A percentile compares a stretch with the other conserved stretches of the same genome.
phyloP scores from a whole-genome alignment of 2,329 filamentous ascomycete genomes.

The Sarocladium kiliense region DNA sequence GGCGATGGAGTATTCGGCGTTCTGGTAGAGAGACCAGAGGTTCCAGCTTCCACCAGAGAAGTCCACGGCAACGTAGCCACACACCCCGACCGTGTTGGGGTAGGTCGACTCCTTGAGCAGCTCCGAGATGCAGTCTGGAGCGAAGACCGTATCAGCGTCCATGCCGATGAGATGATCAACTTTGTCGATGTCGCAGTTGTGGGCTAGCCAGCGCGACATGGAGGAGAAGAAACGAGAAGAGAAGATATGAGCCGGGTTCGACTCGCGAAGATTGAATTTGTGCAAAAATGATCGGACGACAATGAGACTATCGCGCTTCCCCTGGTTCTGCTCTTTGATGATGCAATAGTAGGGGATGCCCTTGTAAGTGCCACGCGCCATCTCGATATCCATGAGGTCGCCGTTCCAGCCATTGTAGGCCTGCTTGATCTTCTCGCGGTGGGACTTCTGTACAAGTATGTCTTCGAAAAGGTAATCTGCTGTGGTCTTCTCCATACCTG shows the following conservation, averaged over 20 bases:
- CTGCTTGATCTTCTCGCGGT: constrained; percentile 22
- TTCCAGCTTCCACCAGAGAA: constrained; percentile 19
- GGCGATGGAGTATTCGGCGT: constrained; percentile 20
- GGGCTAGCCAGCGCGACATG: constrained; percentile 26
- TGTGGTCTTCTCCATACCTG: constrained; percentile 18
- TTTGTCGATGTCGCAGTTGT: constrained; percentile 21
- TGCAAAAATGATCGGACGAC: constrained; percentile 35
- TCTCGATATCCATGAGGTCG: constrained; percentile 29
- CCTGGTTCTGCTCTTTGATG: constrained; percentile 37
- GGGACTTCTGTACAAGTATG: constrained; percentile 24
- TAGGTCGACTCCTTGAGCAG: constrained; percentile 28
- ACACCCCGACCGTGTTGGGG: constrained; percentile 34
- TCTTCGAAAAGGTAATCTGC: constrained; percentile 33
- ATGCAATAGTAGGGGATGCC: constrained; percentile 35
- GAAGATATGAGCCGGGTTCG: constrained; percentile 30
- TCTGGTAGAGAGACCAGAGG: constrained; percentile 20
- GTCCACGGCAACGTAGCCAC: constrained; percentile 30
- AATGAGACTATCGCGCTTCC: constrained; percentile 37
- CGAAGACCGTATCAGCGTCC: constrained; percentile 36
- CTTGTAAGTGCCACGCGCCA: constrained; percentile 31
- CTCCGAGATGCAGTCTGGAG: constrained; percentile 29
- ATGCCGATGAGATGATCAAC: constrained; percentile 33
- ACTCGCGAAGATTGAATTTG: constrained; percentile 34
- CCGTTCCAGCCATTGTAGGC: constrained; percentile 34
- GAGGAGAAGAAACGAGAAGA: constrained; percentile 27